A percentile compares a stretch with the other conserved stretches of the same genome.
These are phyloP conservation scores for Trichophyton benhamiae DNA, from an alignment of 2,329 filamentous ascomycete species.

Conservation along the genomic window DNA sequence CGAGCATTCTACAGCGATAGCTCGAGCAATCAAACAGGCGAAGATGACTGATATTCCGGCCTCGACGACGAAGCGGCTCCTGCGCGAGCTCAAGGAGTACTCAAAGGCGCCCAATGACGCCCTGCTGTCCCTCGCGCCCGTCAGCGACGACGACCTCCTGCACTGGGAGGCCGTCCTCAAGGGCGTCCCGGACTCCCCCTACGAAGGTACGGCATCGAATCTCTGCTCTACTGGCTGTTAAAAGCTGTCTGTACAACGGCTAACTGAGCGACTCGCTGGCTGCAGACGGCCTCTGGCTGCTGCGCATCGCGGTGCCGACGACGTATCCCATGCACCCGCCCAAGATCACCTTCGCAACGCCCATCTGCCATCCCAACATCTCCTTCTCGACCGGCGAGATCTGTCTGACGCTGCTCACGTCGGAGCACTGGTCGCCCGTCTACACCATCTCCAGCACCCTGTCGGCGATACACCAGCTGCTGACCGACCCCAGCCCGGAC, in stretches of 20 bases:
- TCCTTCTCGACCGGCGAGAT: constrained; percentile 69
- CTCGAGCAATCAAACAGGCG: neutral
- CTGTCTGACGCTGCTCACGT: constrained; percentile 73
- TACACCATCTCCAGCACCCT: constrained; percentile 55
- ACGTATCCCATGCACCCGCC: constrained; percentile 72
- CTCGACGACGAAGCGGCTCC: constrained; percentile 45
- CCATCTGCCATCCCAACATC: constrained; percentile 75
- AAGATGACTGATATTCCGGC: constrained; percentile 13
- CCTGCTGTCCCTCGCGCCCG: constrained; percentile 44
- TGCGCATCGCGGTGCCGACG: constrained; percentile 61
- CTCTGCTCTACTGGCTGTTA: neutral
- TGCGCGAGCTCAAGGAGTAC: constrained; percentile 50
- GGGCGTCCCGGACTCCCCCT: constrained; percentile 46
- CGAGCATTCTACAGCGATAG: no score
- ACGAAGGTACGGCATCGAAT: constrained; percentile 39
- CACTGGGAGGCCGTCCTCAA: constrained; percentile 50
- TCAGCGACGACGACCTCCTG: constrained; percentile 45
- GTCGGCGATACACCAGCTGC: constrained; percentile 36
- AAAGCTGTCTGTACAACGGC: neutral
- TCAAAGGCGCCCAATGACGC: constrained; percentile 44
- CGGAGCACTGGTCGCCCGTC: constrained; percentile 65
- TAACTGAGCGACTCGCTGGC: neutral
- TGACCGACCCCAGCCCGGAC: constrained; percentile 35
- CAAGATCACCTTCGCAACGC: constrained; percentile 66
- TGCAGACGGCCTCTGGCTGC: constrained; percentile 64